These are phyloP conservation scores for Hypsizygus marmoreus DNA, from an alignment of 768 basidiomycete genomes.

Conservation along the genomic window DNA sequence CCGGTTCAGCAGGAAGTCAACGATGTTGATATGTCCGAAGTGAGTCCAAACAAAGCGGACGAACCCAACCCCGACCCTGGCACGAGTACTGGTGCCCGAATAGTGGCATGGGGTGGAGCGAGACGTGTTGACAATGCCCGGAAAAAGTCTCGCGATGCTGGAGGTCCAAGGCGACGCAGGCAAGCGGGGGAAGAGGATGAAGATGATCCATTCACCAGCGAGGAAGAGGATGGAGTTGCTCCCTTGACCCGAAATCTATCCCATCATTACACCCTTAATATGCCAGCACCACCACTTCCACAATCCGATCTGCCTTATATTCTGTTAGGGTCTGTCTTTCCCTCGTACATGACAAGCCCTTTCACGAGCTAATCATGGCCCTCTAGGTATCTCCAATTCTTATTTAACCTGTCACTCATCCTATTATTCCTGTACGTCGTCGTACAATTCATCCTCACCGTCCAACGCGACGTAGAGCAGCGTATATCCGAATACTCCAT, in stretches of 20 bases:
- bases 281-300: slow-evolving; percentile 59
- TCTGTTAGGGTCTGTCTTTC: slow-evolving; percentile 71
- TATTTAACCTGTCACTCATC: slow-evolving; percentile 88
- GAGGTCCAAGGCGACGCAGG: slow-evolving; percentile 24
- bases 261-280: slow-evolving; percentile 83
- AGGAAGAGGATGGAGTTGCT: slow-evolving; percentile 46
- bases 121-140: slow-evolving; percentile 66
- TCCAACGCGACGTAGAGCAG: slow-evolving; percentile 87
- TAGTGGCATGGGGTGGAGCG: slow-evolving; percentile 65
- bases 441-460: slow-evolving; percentile 84
- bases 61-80: slow-evolving; percentile 39
- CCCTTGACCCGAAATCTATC: slow-evolving; percentile 55
- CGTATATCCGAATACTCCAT: slow-evolving; percentile 86
- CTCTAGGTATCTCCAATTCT: slow-evolving; percentile 86
- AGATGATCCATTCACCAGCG: slow-evolving; percentile 42
- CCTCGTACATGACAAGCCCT: too few species aligned
- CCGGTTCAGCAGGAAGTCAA: slow-evolving; percentile 44
- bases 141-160: slow-evolving; percentile 43
- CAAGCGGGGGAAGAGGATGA: slow-evolving; percentile 40
- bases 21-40: slow-evolving; percentile 78
- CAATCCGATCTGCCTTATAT: slow-evolving; percentile 77
- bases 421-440: slow-evolving; percentile 83
- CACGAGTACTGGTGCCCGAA: too few species aligned
- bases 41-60: slow-evolving; percentile 57
- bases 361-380: slow-evolving; percentile 14